phyloP scores from a whole-genome alignment of 768 basidiomycete genomes.

The Tylopilus subfusipes region DNA sequence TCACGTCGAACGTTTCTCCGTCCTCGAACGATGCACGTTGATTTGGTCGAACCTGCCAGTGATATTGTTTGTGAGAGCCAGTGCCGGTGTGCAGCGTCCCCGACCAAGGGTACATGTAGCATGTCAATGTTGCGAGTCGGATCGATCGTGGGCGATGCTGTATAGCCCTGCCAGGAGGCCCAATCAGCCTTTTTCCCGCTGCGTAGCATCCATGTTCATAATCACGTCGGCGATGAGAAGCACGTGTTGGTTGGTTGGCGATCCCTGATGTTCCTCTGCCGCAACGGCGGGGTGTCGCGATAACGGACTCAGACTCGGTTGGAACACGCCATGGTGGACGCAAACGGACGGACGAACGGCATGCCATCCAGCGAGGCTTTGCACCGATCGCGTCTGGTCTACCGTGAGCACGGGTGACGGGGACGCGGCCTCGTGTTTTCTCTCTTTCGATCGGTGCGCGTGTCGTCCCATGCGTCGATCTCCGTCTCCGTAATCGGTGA shows the following conservation, averaged over 20 bases:
- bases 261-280: background rate
- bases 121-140: background rate
- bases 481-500: background rate
- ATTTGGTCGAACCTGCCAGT: background rate
- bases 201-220: background rate
- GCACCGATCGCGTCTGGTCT: background rate
- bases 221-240: background rate
- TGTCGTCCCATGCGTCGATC: conserved; percentile 3
- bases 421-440: background rate
- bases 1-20: background rate
- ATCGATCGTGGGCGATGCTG: conserved; percentile 5
- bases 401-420: background rate
- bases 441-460: background rate
- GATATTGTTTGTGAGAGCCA: background rate
- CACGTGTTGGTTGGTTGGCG: background rate
- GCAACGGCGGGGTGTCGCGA: background rate
- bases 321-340: background rate
- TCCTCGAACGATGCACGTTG: background rate
- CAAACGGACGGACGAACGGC: background rate
- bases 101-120: background rate
- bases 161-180: background rate
- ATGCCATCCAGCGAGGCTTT: background rate
- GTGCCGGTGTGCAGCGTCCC: background rate
- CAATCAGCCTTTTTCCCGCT: background rate
- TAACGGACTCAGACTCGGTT: background rate